Base-by-base conservation (phyloP, 1,284 basidiomycete genomes). In the Pholiota adiposa region DNA sequence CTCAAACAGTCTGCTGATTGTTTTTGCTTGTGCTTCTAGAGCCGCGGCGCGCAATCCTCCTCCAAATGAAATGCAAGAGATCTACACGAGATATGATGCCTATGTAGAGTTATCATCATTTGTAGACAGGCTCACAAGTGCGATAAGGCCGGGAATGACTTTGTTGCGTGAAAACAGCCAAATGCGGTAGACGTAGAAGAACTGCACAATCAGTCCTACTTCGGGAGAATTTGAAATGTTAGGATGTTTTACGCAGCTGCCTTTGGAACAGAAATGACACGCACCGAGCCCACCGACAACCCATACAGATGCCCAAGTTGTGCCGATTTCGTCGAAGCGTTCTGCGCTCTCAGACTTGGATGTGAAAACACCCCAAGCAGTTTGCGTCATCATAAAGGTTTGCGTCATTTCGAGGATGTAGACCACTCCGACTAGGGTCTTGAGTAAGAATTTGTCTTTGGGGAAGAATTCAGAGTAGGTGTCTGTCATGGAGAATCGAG, bases 111-210 rank as follows among this genome's bases (percentile, higher is more conserved):
- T 25, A 44, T 19, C 25, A 38, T 23, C 38, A 21, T 19, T 19
- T 52, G 12, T 1, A 19, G n/a, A n/a, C n/a, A 5, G 16, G 5
- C 60, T 8, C 41, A 60, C 63, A 18, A 56, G 8, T 12, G 58
- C 25, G 21, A 62, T 46, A n/a, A 58, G 4, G 14, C 12, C 40
- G 12, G 44, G 43, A 3, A 60, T 36, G 25, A 40, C 36, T 27
- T 31, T 43, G 18, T 34, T 50, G 18, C 34, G n/a, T 2, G 57
- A 54, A 12, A 64, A n/a, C 11, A 57, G 33, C 12, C 36, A 27
- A 16, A 62, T 58, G 3, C 63, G 60, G 33, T 55, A 62, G 18
- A 58, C 60, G 23, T 60, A 64, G 31, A 62, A 60, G 0, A 46
- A 31, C 33, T 62, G 57, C 14, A 56, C 58, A 23, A 64, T 41